phyloP scores from a whole-genome alignment of 805 yeast genomes.

The Jamesozyma spencerorum region DNA sequence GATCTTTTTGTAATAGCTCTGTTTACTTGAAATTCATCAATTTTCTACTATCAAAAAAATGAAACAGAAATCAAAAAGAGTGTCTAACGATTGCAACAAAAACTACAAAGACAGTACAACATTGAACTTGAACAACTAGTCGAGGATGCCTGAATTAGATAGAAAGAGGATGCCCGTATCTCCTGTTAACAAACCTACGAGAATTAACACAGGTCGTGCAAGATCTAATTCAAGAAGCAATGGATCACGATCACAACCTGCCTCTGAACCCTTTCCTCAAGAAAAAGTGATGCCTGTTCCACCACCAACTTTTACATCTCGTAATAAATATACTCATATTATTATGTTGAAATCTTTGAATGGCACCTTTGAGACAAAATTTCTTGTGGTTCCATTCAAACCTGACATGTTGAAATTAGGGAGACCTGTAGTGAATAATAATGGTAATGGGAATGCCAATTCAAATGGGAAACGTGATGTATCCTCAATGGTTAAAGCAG shows the following conservation, averaged over 20 bases:
- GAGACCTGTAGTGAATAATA: slow-evolving; percentile 53
- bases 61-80: not conserved
- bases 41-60: no score
- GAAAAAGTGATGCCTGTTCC: slow-evolving; percentile 2
- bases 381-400: slow-evolving; percentile 63
- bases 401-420: slow-evolving; percentile 87
- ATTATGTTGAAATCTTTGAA: slow-evolving; percentile 71
- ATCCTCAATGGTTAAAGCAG: slow-evolving; percentile 40
- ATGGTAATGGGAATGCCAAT: slow-evolving; percentile 38
- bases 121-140: not conserved
- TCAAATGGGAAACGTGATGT: slow-evolving; percentile 23
- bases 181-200: not conserved
- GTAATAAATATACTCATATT: slow-evolving; percentile 39
- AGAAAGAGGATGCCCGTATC: slow-evolving; percentile 1
- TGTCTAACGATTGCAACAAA: not conserved
- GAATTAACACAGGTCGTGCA: slow-evolving; percentile 12
- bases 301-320: slow-evolving; percentile 6
- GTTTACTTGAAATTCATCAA: not conserved
- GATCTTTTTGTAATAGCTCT: not conserved
- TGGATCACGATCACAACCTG: slow-evolving; percentile 13
- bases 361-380: slow-evolving; percentile 72
- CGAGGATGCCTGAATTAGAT: slow-evolving; percentile 5
- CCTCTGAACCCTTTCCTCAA: slow-evolving; percentile 7
- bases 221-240: slow-evolving; percentile 26
- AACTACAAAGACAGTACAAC: not conserved